Evolutionary conservation across 2,329 filamentous ascomycete species (phyloP), one percentile per base, ranked within the genome.

Genomic region (Ophiostoma sp.): DNA sequence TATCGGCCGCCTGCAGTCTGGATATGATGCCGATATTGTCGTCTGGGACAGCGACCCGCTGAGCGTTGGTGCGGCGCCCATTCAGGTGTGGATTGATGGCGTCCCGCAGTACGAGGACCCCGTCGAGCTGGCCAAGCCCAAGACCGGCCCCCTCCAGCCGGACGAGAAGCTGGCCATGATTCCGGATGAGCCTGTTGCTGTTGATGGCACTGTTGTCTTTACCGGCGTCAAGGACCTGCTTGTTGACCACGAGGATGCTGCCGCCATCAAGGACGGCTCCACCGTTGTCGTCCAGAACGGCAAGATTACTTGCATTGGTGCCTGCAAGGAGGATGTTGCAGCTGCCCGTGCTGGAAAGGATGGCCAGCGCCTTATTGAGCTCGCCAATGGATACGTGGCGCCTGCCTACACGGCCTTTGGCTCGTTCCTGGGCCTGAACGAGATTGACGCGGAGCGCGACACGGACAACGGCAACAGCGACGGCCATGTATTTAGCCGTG

Each of bases 51-150:
- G 84, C 60, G 86, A 89, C 72, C 87, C 87, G 39, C 78, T 89
- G 1, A 85, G 84, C 60, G 82, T 87, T 0, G 87, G 87, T 0
- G 86, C 87, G 0, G 78, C 85, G 0, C 86, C 87, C 0, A 80
- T 85, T 0, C 86, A 89, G 76, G 85, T 89, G 1, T 89, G 86
- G 84, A 89, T 89, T 71, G 87, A 89, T 70, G 87, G 87, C 3
- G 83, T 79, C 10, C 80, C 84, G 1, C 88, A 90, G 74, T 86
- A 84, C 71, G 80, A 86, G 44, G 77, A 82, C 11, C 85, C 85
- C 0, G 76, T 88, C 13, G 82, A 85, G 77, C 79, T 89, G 10
- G 75, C 79, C 2, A 89, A 89, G 78, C 80, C 84, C 0, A 64
- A 76, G 3, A 75, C 76, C 0, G 73, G 77, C 1, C 79, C 82